Conservation (phyloP, 352 stramenopile species). For the Elongisporangium prolatum region DNA sequence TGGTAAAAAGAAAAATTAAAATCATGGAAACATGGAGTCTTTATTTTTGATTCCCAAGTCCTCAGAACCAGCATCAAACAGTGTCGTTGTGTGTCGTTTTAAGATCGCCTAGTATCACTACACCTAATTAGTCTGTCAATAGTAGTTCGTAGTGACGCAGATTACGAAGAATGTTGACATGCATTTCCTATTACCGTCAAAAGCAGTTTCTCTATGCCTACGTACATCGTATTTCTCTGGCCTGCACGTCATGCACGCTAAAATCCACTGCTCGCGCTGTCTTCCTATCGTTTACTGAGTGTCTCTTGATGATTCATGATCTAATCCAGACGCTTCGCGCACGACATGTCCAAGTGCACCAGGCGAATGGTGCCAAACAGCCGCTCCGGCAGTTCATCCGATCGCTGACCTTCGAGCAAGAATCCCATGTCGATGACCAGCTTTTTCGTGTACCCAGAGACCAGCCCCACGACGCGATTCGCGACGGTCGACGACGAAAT, state of each 20-base stretch:
- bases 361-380: conserved; percentile 60
- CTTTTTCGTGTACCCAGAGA: conserved; percentile 73
- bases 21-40: too few species aligned
- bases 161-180: background rate
- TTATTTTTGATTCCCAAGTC: too few species aligned
- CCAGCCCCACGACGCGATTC: conserved; percentile 69
- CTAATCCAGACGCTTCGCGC: conserved; percentile 26
- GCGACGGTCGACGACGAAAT: conserved; percentile 68
- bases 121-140: too few species aligned
- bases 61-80: too few species aligned
- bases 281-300: background rate
- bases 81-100: too few species aligned
- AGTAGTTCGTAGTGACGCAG: too few species aligned
- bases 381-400: conserved; percentile 64
- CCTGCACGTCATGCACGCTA: background rate
- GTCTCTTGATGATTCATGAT: background rate
- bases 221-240: background rate
- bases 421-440: conserved; percentile 84
- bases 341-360: conserved; percentile 54
- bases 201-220: background rate
- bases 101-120: too few species aligned
- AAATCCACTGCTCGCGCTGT: too few species aligned
- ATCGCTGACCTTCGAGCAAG: conserved; percentile 54
- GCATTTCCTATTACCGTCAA: background rate
- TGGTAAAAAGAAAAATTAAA: too few species aligned